Evolutionary conservation across 129 eudicot genomes (phyloP), one percentile per base, ranked within the genome.

Genomic region (Flaveria ramosissima): DNA sequence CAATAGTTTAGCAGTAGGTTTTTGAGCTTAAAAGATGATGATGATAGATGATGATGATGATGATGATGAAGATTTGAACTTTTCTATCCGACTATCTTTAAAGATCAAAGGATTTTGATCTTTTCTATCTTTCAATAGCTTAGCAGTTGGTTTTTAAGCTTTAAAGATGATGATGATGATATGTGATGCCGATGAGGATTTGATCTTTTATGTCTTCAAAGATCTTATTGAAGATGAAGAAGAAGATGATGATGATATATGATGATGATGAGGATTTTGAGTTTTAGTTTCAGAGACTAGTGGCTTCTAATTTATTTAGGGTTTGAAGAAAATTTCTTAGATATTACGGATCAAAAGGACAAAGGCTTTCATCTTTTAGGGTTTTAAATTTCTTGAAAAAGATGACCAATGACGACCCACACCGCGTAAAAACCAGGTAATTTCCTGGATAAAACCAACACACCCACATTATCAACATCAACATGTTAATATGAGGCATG

Each of bases 271-370:
- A 7, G 12, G 27, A 9, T 55, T 55, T 19, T 55, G 12, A 19
- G 27, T 1, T 55, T 55, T 55, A 1, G 1, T 55, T 55, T 55
- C 27, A 55, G 20, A 17, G 2, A 19, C 26, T 19, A 2, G 9
- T 55, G 62, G 62, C 11, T 55, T 55, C 13, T 36, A 36, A 36
- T 55, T n/a, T 17, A 19, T 17, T 55, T 55, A 55, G 62, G 61
- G 62, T 55, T 55, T 55, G 61, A 53, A 17, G 61, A 17, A 53
- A 53, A 53, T 53, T 53, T 53, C 61, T 23, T n/a, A 53, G 61
- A 19, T 53, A 36, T 53, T 53, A 17, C 24, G 3, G 61, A 53
- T 53, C 24, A 17, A 53, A 17, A 53, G 23, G 20, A 6, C 20
- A 17, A n/a, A 8, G 20, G 24, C 7, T 8, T 55, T 55, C 10